Base-by-base conservation (phyloP, 768 basidiomycete species). In the Pleurotus cornucopiae region DNA sequence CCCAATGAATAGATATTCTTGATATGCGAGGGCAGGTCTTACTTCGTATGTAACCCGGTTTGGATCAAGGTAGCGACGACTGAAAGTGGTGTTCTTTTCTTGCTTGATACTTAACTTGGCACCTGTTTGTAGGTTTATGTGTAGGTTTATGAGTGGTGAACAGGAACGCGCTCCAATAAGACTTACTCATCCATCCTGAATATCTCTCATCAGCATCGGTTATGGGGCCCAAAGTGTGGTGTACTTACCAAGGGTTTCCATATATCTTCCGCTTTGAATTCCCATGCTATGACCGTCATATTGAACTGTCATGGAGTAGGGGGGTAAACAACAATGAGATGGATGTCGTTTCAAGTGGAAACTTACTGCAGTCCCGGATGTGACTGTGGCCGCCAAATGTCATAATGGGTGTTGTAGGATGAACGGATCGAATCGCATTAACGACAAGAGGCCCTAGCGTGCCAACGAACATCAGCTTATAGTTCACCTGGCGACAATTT, bases 331-430 rank as follows among this genome's bases (percentile, higher is more conserved):
- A 38, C 39, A 16, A 16, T 23, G 38, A 7, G n/a, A 26, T 20
- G 16, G 20, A 48, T 4, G 23, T 23, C 20, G 3, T 40, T 30
- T 11, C 7, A 34, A 9, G 30, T 9, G 30, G 30, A 4, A 55
- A 79, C 78, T 69, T 71, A 77, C 82, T 61, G 69, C 91, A 94
- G 63, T 93, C 89, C 44, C 91, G 84, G 55, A 91, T 86, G 66
- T 92, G 89, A 0, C 79, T 76, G 60, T 92, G 90, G 3, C 87
- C 86, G 58, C 94, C 93, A 45, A 95, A 84, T 62, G 94, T 87
- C 54, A 91, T 63, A 56, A 96, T 89, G 0, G 92, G 94, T 0
- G 86, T 87, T 14, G 67, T 64, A 0, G 86, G 80, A 67, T 94
- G 92, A 1, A 85, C 72, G 5, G 75, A 73, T 20, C 92, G 84